Conservation (phyloP, 306 rosid genomes). For the Urtica urens region DNA sequence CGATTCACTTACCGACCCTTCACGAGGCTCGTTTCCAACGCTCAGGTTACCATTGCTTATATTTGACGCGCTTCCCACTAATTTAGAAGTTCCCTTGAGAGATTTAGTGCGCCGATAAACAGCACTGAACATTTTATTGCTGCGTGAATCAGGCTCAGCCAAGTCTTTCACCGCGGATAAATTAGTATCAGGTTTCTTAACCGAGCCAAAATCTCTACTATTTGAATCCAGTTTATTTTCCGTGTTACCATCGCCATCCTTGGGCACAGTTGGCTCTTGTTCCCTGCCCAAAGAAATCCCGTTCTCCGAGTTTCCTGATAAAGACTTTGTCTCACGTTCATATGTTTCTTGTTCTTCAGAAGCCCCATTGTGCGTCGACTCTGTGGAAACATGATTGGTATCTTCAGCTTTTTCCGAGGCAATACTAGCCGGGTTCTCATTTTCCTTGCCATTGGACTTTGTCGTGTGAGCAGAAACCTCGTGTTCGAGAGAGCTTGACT, state of each 20-base stretch:
- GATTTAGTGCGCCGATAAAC: conserved; percentile 71
- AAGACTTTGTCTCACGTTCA: conserved; percentile 34
- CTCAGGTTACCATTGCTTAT: conserved; percentile 34
- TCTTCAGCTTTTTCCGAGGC: conserved; percentile 30
- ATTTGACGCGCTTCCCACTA: conserved; percentile 51
- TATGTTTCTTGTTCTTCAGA: conserved; percentile 47
- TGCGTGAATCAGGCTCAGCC: conserved; percentile 26
- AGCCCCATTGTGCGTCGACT: conserved; percentile 48
- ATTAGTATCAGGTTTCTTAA: conserved; percentile 30
- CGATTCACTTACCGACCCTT: conserved; percentile 32
- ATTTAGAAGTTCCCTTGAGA: conserved; percentile 37
- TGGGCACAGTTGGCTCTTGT: conserved; percentile 25
- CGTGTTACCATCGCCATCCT: conserved; percentile 26
- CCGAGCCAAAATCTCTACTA: conserved; percentile 32
- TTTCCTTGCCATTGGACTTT: conserved; percentile 26
- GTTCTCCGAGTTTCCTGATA: conserved; percentile 30
- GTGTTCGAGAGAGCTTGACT: conserved; percentile 21
- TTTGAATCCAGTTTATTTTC: conserved; percentile 23
- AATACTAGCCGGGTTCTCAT: conserved; percentile 24
- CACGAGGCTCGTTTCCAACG: conserved; percentile 27
- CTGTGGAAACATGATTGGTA: conserved; percentile 37
- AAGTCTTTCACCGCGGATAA: conserved; percentile 24
- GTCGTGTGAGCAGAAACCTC: conserved; percentile 34
- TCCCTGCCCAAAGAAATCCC: conserved; percentile 24
- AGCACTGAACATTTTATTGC: conserved; percentile 64